Conservation (phyloP, 306 rosid genomes). For the Vigna unguiculata region DNA sequence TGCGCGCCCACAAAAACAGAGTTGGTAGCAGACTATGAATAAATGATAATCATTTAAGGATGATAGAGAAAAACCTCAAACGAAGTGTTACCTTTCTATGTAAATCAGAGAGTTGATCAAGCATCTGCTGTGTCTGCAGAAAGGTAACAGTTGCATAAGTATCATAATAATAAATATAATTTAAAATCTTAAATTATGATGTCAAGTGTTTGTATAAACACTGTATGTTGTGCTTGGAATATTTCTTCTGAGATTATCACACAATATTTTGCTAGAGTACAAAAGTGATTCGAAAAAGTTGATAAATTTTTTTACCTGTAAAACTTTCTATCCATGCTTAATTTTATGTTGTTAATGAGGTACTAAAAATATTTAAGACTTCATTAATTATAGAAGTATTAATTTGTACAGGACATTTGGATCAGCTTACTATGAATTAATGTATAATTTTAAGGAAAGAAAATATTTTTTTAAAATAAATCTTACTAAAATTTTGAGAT, state of each 20-base stretch:
- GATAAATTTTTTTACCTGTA: not conserved
- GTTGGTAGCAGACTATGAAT: slow-evolving; percentile 16
- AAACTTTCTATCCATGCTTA: not conserved
- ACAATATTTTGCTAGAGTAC: not conserved
- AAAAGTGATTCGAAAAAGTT: not conserved
- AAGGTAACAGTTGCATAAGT: slow-evolving; percentile 25
- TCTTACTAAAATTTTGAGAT: too few species aligned
- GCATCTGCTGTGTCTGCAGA: slow-evolving; percentile 69
- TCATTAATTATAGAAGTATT: too few species aligned
- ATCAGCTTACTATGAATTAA: too few species aligned
- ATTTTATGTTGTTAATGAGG: too few species aligned
- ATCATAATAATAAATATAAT: too few species aligned
- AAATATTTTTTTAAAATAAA: too few species aligned
- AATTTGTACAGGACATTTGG: too few species aligned
- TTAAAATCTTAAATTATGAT: slow-evolving; percentile 11
- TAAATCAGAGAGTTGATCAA: slow-evolving; percentile 65
- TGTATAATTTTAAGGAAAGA: too few species aligned
- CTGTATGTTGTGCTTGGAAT: not conserved
- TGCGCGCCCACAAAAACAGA: slow-evolving; percentile 44
- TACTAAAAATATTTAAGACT: too few species aligned
- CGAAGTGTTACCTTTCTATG: slow-evolving; percentile 62
- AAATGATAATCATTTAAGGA: slow-evolving; percentile 9
- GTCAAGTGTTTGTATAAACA: not conserved
- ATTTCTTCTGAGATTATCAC: not conserved
- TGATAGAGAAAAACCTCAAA: slow-evolving; percentile 2